A percentile compares a stretch with the other conserved stretches of the same genome.
These are phyloP conservation scores for Solanum commersonii DNA, from an alignment of 257 asterid species.

Conservation along the genomic window DNA sequence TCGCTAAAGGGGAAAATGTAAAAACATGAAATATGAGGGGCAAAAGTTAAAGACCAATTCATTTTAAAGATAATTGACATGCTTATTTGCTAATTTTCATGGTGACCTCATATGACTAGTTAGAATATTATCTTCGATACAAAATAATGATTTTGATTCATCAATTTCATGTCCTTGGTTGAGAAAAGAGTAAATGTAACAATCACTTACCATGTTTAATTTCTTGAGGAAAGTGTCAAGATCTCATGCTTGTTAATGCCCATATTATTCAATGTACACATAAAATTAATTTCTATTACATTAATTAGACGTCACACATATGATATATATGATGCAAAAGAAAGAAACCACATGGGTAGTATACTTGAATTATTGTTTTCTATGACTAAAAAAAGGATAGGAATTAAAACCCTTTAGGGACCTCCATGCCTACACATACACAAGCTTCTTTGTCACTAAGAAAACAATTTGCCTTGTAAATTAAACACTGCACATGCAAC, in stretches of 20 bases:
- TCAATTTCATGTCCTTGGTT: not conserved
- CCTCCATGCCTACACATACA: not conserved
- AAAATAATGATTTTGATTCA: not conserved
- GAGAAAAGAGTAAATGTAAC: not conserved
- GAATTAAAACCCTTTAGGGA: not conserved
- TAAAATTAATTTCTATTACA: not conserved
- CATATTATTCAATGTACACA: not conserved
- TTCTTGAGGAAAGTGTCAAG: not conserved
- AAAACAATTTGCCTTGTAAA: not conserved
- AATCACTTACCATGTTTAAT: not conserved
- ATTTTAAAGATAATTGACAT: too few species aligned
- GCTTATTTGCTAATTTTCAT: not conserved
- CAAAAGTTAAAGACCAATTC: not conserved
- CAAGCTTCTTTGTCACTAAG: not conserved
- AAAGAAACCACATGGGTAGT: not conserved
- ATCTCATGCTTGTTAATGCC: not conserved
- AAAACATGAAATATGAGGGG: not conserved
- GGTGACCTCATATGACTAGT: too few species aligned
- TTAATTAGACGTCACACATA: not conserved
- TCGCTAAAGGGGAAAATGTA: not conserved
- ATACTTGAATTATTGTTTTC: not conserved
- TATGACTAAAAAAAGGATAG: not conserved
- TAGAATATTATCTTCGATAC: not conserved
- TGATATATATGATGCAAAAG: not conserved
- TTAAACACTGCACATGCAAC: slow-evolving; percentile 23